Evolutionary conservation across 768 basidiomycete species (phyloP), one percentile per base, ranked within the genome.

Genomic region (Naematelia aurantialba): DNA sequence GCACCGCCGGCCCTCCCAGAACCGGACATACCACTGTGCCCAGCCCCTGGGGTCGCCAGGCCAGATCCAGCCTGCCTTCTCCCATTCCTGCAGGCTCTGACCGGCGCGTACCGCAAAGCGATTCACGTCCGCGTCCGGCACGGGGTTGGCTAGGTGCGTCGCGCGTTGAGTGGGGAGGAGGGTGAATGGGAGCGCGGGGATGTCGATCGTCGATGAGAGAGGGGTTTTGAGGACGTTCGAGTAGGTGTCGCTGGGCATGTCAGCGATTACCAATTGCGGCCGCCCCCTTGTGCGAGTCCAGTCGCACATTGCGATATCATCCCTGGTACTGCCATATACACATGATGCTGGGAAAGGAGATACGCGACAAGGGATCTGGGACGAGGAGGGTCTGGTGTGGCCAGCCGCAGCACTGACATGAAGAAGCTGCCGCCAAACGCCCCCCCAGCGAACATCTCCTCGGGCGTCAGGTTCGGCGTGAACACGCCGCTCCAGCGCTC

Each of bases 1-100:
- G 45, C 67, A 68, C 26, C 76, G 55, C 58, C 76, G 59, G 0
- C 76, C 76, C 1, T 60, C 58, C 62, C 70, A 77, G 47, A 77
- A 77, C 4, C 74, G 55, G 17, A 60, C 47, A 63, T 77, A 77
- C 76, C 76, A 77, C 58, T 77, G 67, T 14, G 74, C 74, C 76
- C 76, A 77, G 17, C 76, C 76, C 25, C 76, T 19, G 1, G 76
- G 76, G 71, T 77, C 76, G 3, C 66, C 74, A 12, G 34, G 22
- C 74, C 74, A 75, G 12, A 77, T 75, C 76, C 76, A 77, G 0
- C 76, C 74, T 12, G 68, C 66, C 54, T 77, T 77, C 53, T 77
- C 76, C 76, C 76, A 77, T 45, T 77, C 76, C 50, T 67, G 61
- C 3, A 77, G 56, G 3, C 60, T 64, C 50, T 75, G 74, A 8